A percentile compares a stretch with the other conserved stretches of the same genome.
Conservation (phyloP, 2,329 filamentous ascomycete species). For the Alternaria brassicae region DNA sequence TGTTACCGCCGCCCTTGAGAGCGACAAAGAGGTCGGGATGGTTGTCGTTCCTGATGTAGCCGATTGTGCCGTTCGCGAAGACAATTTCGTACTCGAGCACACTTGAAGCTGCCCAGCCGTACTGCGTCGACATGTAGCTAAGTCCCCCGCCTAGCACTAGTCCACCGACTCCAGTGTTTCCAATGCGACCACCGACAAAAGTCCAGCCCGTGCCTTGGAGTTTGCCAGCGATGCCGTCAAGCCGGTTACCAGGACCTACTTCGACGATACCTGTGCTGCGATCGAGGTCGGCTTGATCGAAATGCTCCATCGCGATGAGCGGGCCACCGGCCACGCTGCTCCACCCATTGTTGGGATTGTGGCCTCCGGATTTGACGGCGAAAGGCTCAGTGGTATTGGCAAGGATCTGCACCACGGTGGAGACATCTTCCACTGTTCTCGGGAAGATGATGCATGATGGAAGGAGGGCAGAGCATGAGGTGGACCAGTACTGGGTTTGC, state of each 20-base stretch:
- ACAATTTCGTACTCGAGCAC: slow-evolving; percentile 56
- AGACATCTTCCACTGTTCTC: slow-evolving; percentile 59
- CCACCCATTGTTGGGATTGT: slow-evolving; percentile 57
- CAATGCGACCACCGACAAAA: slow-evolving; percentile 56
- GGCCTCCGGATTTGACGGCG: slow-evolving; percentile 54
- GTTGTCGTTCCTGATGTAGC: slow-evolving; percentile 28
- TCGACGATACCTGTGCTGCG: slow-evolving; percentile 35
- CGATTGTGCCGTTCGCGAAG: slow-evolving; percentile 55
- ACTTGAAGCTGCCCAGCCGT: slow-evolving; percentile 57
- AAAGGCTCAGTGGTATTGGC: slow-evolving; percentile 46
- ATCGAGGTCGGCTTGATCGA: slow-evolving; percentile 40
- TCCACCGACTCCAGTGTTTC: slow-evolving; percentile 57
- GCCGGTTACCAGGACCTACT: slow-evolving; percentile 44
- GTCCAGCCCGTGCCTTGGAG: slow-evolving; percentile 49
- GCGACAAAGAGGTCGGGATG: slow-evolving; percentile 48
- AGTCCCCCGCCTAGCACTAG: slow-evolving; percentile 55
- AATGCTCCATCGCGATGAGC: slow-evolving; percentile 51
- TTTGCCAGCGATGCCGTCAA: slow-evolving; percentile 48
- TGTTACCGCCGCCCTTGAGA: slow-evolving; percentile 50
- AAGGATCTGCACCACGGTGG: slow-evolving; percentile 60
- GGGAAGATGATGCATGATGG: slow-evolving; percentile 45
- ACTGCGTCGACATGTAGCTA: slow-evolving; percentile 47
- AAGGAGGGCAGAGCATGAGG: slow-evolving; percentile 39
- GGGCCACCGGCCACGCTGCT: slow-evolving; percentile 55
- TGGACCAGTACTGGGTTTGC: slow-evolving; percentile 44